Evolutionary conservation across 1,139 yeast species (phyloP).

Genomic region (Hyphopichia wangnamkhiaoensis): DNA sequence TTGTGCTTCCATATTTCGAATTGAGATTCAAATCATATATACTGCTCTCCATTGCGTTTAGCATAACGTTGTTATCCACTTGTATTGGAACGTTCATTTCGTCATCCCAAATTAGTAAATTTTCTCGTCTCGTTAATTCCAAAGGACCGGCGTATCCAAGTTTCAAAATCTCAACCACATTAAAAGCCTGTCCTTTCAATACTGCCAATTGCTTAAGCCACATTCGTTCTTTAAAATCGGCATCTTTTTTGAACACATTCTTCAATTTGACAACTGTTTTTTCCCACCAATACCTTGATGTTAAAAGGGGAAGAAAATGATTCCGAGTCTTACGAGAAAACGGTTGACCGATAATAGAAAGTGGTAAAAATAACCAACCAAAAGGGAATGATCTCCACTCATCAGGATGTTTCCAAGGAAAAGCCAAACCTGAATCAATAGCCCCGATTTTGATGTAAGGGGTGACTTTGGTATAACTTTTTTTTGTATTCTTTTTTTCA

Average conservation of each 20-base stretch:
- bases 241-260: slow-evolving; percentile 53
- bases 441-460: slow-evolving; percentile 66
- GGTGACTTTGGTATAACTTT: slow-evolving; percentile 12
- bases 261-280: slow-evolving; percentile 50
- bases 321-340: slow-evolving; percentile 57
- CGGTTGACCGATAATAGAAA: slow-evolving; percentile 66
- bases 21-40: slow-evolving; percentile 16
- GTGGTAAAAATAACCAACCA: slow-evolving; percentile 75
- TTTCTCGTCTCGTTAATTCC: slow-evolving; percentile 61
- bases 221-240: slow-evolving; percentile 65
- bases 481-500: slow-evolving; percentile 2
- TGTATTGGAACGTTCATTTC: slow-evolving; percentile 56
- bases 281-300: slow-evolving; percentile 75
- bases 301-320: slow-evolving; percentile 60
- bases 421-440: slow-evolving; percentile 73
- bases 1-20: neutral
- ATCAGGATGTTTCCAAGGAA: slow-evolving; percentile 84
- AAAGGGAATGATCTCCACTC: slow-evolving; percentile 82
- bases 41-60: slow-evolving; percentile 21
- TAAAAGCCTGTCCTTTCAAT: slow-evolving; percentile 77
- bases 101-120: slow-evolving; percentile 63
- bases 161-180: slow-evolving; percentile 67
- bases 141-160: slow-evolving; percentile 63
- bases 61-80: slow-evolving; percentile 15
- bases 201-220: slow-evolving; percentile 72